Conservation (phyloP, 177 flowering plant species). For the Telopea speciosissima region DNA sequence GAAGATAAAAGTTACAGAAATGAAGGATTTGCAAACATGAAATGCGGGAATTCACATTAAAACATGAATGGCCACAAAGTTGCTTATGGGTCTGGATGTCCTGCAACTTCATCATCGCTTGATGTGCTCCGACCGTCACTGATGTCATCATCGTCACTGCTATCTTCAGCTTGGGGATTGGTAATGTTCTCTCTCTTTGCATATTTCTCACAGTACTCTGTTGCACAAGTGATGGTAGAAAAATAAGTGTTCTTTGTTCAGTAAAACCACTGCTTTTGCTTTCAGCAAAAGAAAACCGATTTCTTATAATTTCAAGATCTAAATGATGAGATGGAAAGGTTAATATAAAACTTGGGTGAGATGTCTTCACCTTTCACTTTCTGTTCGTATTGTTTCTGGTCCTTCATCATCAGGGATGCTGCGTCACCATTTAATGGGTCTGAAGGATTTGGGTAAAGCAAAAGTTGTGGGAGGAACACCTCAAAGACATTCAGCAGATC, state of each 20-base stretch:
- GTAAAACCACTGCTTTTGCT: neutral
- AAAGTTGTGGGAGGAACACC: conserved; percentile 81
- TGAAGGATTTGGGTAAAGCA: conserved; percentile 86
- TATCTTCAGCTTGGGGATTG: conserved; percentile 20
- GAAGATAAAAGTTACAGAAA: conserved; percentile 6
- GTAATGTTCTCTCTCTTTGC: conserved; percentile 34
- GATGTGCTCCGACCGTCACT: conserved; percentile 29
- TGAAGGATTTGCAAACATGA: conserved; percentile 3
- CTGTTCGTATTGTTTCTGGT: conserved; percentile 56
- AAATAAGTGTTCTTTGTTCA: neutral
- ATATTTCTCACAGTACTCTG: conserved; percentile 44
- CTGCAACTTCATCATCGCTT: conserved; percentile 40
- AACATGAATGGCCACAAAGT: neutral
- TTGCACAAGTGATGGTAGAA: conserved; percentile 9
- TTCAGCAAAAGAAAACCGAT: neutral
- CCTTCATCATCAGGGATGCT: conserved; percentile 84
- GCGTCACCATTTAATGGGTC: conserved; percentile 91
- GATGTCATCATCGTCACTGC: conserved; percentile 35
- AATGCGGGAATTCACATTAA: conserved; percentile 1
- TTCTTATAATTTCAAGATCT: neutral
- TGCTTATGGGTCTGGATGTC: conserved; percentile 32
- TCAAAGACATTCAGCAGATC: conserved; percentile 86
- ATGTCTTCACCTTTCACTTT: conserved; percentile 62
- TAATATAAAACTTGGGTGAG: neutral
- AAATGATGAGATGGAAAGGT: neutral